These are phyloP conservation scores for Diaporthe ampelina DNA, from an alignment of 2,329 filamentous ascomycete species.

Conservation along the genomic window DNA sequence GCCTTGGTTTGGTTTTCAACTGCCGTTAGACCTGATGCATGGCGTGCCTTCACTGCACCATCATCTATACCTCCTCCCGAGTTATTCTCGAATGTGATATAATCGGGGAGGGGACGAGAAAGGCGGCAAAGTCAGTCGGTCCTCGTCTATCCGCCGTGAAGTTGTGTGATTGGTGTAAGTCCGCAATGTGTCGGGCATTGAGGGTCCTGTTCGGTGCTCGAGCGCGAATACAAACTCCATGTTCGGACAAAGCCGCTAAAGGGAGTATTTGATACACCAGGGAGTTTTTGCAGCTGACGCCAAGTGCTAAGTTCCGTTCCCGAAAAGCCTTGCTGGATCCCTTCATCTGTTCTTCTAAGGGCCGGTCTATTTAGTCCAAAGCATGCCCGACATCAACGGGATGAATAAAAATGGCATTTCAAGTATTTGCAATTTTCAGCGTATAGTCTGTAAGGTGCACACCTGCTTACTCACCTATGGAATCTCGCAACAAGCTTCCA, in stretches of 20 bases:
- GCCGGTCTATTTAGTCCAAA: not conserved
- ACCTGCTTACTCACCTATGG: not conserved
- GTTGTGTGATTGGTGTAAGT: not conserved
- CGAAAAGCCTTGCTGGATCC: not conserved
- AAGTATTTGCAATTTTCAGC: not conserved
- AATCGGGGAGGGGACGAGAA: not conserved
- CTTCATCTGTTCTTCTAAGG: conserved; percentile 7
- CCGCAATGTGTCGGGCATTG: not conserved
- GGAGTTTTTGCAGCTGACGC: not conserved
- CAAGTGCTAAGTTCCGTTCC: not conserved
- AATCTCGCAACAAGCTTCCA: not conserved
- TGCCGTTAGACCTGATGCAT: not conserved
- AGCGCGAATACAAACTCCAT: conserved; percentile 14
- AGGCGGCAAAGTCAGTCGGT: not conserved
- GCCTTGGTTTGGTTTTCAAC: not conserved
- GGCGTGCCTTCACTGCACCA: not conserved
- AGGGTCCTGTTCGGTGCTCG: not conserved
- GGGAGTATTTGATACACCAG: not conserved
- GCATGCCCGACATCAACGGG: not conserved
- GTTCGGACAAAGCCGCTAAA: not conserved
- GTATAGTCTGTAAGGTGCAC: not conserved
- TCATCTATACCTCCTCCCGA: too few relatives aligned
- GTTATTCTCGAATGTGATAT: not conserved
- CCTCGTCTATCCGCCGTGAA: not conserved
- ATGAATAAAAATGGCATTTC: not conserved